These are phyloP conservation scores for Pichia californica DNA, from an alignment of 805 yeast genomes.

Conservation along the genomic window DNA sequence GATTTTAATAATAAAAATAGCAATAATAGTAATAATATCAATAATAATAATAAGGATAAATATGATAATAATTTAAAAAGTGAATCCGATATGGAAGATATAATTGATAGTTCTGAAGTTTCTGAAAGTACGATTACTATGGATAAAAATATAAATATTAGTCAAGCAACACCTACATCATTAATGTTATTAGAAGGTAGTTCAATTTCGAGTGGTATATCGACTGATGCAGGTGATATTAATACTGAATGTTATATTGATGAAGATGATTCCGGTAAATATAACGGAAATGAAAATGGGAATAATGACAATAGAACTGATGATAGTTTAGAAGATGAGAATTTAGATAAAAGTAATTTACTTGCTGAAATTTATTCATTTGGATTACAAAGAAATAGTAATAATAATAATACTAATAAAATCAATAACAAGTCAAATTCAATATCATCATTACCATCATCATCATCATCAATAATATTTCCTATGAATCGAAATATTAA, in stretches of 20 bases:
- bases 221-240: constrained; percentile 11
- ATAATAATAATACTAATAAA: neutral
- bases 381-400: neutral
- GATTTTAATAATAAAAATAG: constrained; percentile 4
- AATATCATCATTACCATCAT: neutral
- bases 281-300: neutral
- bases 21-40: constrained; percentile 1
- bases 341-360: constrained; percentile 11
- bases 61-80: constrained; percentile 18
- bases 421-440: no score
- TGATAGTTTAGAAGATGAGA: neutral
- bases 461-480: neutral
- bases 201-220: neutral
- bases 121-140: constrained; percentile 7
- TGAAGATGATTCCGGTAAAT: neutral
- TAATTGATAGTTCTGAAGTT: constrained; percentile 19
- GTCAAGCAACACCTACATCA: neutral
- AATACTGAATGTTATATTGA: constrained; percentile 13
- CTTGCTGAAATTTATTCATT: constrained; percentile 15
- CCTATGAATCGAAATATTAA: no score
- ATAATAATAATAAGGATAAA: neutral
- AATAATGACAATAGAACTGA: constrained; percentile 1
- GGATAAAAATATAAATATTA: constrained; percentile 1
- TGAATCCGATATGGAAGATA: constrained; percentile 26
- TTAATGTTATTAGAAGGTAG: neutral